Base-by-base conservation (phyloP, 768 basidiomycete species). In the Phylloporus sp. region DNA sequence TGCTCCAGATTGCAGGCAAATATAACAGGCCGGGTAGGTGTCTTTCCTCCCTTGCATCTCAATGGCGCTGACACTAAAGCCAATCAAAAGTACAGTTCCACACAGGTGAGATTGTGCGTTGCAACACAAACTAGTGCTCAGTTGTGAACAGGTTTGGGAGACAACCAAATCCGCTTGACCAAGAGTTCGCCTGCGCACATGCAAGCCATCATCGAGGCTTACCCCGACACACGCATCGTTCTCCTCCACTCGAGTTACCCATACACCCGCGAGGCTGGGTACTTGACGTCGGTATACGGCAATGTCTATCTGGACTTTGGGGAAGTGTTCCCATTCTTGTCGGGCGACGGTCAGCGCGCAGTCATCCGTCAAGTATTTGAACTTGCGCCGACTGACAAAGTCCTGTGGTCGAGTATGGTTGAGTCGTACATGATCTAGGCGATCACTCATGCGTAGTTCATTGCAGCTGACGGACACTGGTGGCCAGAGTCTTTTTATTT, bases 271-370 rank as follows among this genome's bases (percentile, higher is more conserved):
- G 88, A 91, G 51, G 88, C 87, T 6, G 87, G 85, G 6, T 91
- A 91, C 65, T 75, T 91, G 45, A 74, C 86, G 0, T 72, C 86
- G 0, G 79, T 85, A 11, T 89, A 89, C 57, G 62, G 72, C 45
- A 91, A 91, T 55, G 88, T 89, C 11, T 90, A 78, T 59, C 71
- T 90, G 40, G 89, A 91, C 66, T 86, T 91, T 63, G 88, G 89
- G 35, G 85, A 87, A 77, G 72, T 89, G 18, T 91, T 88, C 55
- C 87, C 87, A 0, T 71, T 80, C 49, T 70, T 91, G 36, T 85
- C 84, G 0, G 72, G 70, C 0, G 73, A 77, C 6, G 89, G 87
- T 3, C 88, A 90, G 64, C 72, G 78, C 11, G 60, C 66, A 0
- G 74, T 84, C 41, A 66, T 90, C 26, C 76, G 73, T 23, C 81